Percentiles rank a stretch among this genome's conserved stretches.
These are phyloP conservation scores for Botryotinia narcissicola DNA, from an alignment of 2,329 filamentous ascomycete species.

Conservation along the genomic window DNA sequence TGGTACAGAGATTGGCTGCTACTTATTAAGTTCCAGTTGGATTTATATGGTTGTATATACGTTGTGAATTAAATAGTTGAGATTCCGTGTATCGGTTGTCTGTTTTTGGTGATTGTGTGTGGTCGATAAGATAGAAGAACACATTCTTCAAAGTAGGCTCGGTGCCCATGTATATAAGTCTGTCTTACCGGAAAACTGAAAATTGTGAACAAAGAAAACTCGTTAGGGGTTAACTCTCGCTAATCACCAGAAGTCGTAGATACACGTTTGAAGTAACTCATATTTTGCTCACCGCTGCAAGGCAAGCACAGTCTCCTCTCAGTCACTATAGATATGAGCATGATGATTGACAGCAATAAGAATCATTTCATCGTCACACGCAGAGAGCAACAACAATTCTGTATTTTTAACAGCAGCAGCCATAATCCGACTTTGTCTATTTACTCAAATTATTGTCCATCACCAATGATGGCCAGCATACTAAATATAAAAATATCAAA, in stretches of 20 bases:
- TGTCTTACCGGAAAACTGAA: background rate
- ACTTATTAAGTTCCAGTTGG: slow-evolving; percentile 54
- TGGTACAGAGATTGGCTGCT: slow-evolving; percentile 72
- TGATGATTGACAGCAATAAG: background rate
- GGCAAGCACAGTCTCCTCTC: background rate
- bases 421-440: background rate
- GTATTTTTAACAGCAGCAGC: background rate
- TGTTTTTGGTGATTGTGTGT: background rate
- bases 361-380: background rate
- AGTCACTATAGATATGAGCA: fast-evolving
- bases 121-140: background rate
- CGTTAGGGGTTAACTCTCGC: background rate
- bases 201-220: background rate
- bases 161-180: background rate
- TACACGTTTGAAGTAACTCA: no score
- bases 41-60: background rate
- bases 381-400: background rate
- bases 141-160: background rate
- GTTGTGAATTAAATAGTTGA: background rate
- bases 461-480: background rate
- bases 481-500: background rate
- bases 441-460: background rate
- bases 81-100: background rate
- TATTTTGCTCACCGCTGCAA: background rate
- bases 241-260: background rate